Evolutionary conservation across 306 rosid species (phyloP).

Genomic region (Inga leiocalycina): DNA sequence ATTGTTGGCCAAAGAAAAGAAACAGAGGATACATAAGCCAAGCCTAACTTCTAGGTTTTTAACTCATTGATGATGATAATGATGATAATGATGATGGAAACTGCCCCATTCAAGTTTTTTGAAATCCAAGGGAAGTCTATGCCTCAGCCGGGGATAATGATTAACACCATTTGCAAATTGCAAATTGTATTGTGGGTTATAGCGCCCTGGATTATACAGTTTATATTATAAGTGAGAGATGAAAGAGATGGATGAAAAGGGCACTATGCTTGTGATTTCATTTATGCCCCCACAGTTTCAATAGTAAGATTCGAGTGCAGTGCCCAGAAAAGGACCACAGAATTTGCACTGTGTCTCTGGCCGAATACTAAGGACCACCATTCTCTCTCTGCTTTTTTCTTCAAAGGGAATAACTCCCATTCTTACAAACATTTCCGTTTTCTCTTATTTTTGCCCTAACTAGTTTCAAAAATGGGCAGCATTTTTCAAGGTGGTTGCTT

Average conservation of each 20-base stretch:
- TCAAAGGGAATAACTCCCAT: neutral
- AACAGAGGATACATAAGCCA: neutral
- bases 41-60: neutral
- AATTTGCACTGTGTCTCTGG: conserved; percentile 26
- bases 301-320: conserved; percentile 19
- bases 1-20: neutral
- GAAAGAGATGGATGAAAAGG: neutral
- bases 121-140: neutral
- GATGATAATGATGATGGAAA: neutral
- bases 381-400: neutral
- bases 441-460: too few species aligned
- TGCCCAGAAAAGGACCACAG: conserved; percentile 29
- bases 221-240: neutral
- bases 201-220: neutral
- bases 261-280: neutral
- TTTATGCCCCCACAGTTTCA: neutral
- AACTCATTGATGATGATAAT: neutral
- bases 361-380: neutral
- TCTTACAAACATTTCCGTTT: neutral
- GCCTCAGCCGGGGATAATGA: conserved; percentile 1
- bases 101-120: neutral
- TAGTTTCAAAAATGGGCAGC: neutral
- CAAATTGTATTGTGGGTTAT: neutral
- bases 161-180: conserved; percentile 17
- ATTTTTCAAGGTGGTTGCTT: neutral